These are phyloP conservation scores for Gorgonomyces haynaldii DNA, from an alignment of 192 early-diverging fungal species.

Conservation along the genomic window DNA sequence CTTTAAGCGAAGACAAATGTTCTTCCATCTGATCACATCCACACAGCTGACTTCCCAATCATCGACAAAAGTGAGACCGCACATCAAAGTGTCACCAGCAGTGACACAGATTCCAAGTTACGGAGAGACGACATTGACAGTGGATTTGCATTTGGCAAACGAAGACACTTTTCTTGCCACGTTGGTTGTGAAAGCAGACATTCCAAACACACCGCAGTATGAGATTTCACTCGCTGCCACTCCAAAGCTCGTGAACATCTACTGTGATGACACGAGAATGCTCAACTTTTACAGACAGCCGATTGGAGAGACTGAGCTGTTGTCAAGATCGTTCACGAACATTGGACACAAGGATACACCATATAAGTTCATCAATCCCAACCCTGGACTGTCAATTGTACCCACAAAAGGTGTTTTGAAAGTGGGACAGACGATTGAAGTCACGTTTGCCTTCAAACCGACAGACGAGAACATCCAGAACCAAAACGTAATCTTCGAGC, in stretches of 20 bases:
- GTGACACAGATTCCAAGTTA: slow-evolving; percentile 35
- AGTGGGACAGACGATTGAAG: slow-evolving; percentile 35
- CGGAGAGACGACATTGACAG: slow-evolving; percentile 33
- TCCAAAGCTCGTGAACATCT: slow-evolving; percentile 42
- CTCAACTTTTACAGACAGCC: slow-evolving; percentile 53
- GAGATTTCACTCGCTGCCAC: slow-evolving; percentile 51
- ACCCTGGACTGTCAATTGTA: slow-evolving; percentile 25
- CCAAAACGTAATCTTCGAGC: slow-evolving; percentile 42
- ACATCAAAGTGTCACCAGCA: slow-evolving; percentile 38
- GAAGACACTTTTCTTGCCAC: slow-evolving; percentile 56
- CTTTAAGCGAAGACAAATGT: slow-evolving; percentile 48
- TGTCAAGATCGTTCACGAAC: slow-evolving; percentile 45
- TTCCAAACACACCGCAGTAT: slow-evolving; percentile 36
- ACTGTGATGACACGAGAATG: slow-evolving; percentile 46
- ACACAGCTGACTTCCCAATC: slow-evolving; percentile 40
- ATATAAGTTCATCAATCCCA: slow-evolving; percentile 34
- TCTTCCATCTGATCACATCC: slow-evolving; percentile 41
- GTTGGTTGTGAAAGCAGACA: slow-evolving; percentile 31
- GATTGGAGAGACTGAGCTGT: slow-evolving; percentile 38
- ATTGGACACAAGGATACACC: slow-evolving; percentile 45
- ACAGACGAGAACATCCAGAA: slow-evolving; percentile 40
- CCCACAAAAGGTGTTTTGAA: slow-evolving; percentile 33
- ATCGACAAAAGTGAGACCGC: slow-evolving; percentile 17
- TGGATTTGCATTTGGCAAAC: slow-evolving; percentile 40
- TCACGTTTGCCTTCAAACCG: slow-evolving; percentile 43